Evolutionary conservation across 2,329 filamentous ascomycete species (phyloP), one percentile per base, ranked within the genome.

Genomic region (Ascocoryne sarcoides): DNA sequence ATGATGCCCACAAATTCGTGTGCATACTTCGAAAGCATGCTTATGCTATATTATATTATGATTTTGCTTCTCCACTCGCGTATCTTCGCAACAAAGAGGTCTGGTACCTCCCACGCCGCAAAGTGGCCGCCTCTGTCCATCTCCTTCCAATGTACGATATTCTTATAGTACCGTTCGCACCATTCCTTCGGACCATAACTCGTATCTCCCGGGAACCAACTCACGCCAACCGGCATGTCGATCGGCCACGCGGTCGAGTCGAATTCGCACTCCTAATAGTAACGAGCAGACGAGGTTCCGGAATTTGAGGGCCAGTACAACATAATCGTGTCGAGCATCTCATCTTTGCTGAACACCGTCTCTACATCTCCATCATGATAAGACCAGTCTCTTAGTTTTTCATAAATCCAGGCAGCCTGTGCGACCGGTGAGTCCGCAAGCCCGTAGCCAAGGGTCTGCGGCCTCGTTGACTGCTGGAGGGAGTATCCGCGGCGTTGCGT

Each of bases 371-470:
- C 3, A 31, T 30, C 4, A 21, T 19, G 3, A 43, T n/a, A n/a
- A n/a, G n/a, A n/a, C 84, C 84, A 90, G 50, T 81, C 77, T 49
- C 79, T 73, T 17, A 90, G 63, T 56, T 89, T 90, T 62, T 90
- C 84, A 52, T 83, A 83, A 31, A 89, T 77, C 84, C 84, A 90
- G 0, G 81, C 75, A 1, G 89, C 65, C 3, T 86, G 62, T 0
- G 71, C 82, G 0, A 84, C 71, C 0, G 84, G 84, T 4, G 72
- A 79, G 57, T 88, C 82, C 0, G 74, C 68, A 3, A 88, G 67
- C 0, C 68, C 75, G 53, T 83, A 84, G 0, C 79, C 79, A 0
- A 89, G 55, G 0, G 84, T 89, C 37, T 84, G 75, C 0, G 84
- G 84, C 44, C 79, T 78, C 0, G 82, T 86, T n/a, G 62, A 60